Evolutionary conservation across 768 basidiomycete genomes (phyloP).

Genomic region (Suillus plorans): DNA sequence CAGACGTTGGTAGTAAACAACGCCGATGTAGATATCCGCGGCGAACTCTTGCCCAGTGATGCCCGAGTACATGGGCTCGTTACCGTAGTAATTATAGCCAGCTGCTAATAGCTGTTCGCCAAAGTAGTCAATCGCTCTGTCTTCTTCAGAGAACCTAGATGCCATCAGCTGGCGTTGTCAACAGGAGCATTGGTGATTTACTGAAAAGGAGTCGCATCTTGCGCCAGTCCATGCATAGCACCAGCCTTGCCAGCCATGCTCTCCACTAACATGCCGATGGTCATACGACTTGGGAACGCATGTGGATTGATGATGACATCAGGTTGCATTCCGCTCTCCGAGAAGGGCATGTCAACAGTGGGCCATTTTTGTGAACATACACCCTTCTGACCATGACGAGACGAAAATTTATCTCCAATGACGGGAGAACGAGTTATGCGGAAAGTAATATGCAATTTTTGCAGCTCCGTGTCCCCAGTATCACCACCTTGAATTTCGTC

Average conservation of each 20-base stretch:
- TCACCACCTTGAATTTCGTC: conserved; percentile 64
- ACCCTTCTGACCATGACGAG: conserved; percentile 98
- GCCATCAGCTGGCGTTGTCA: conserved; percentile 13
- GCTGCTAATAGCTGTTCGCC: conserved; percentile 91
- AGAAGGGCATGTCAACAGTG: conserved; percentile 97
- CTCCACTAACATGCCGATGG: conserved; percentile 99
- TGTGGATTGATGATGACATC: conserved; percentile 99
- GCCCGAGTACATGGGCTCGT: conserved; percentile 99
- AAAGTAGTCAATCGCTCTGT: conserved; percentile 97
- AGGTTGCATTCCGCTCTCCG: conserved; percentile 97
- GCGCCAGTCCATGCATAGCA: conserved; percentile 96
- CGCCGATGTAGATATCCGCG: conserved; percentile 97
- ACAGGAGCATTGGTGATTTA: conserved; percentile 38
- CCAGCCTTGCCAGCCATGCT: conserved; percentile 99
- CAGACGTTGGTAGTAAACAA: conserved; percentile 97
- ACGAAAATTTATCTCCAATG: conserved; percentile 99
- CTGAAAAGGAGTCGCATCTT: conserved; percentile 99
- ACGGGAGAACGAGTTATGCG: conserved; percentile 93
- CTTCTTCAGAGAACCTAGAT: conserved; percentile 87
- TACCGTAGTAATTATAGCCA: conserved; percentile 98
- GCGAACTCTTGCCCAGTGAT: conserved; percentile 99
- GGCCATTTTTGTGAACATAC: conserved; percentile 99
- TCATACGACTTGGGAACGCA: conserved; percentile 99
- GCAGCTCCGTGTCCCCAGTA: conserved; percentile 81
- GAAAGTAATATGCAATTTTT: conserved; percentile 91